Evolutionary conservation across 139 green algal genomes (phyloP), one percentile per base, ranked within the genome.

Genomic region (Chlorella vulgaris): DNA sequence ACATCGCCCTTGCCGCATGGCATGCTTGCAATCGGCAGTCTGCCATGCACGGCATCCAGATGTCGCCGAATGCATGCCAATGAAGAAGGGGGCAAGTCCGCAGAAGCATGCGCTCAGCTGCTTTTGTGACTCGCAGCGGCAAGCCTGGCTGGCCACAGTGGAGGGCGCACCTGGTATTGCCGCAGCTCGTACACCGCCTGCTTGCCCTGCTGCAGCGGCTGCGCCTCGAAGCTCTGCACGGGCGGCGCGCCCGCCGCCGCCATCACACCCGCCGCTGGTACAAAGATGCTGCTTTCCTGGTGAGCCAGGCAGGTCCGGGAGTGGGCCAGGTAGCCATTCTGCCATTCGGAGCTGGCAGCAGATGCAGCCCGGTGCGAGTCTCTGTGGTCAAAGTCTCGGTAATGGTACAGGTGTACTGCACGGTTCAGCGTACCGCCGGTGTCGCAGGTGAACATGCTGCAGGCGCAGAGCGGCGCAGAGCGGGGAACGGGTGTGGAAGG

Each of bases 111-210:
- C n/a, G n/a, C n/a, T n/a, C n/a, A n/a, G n/a, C n/a, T n/a, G n/a
- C n/a, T n/a, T n/a, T n/a, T n/a, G n/a, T n/a, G n/a, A n/a, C n/a
- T n/a, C n/a, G n/a, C n/a, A n/a, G n/a, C n/a, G n/a, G n/a, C n/a
- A n/a, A n/a, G n/a, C n/a, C n/a, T n/a, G n/a, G n/a, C n/a, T n/a
- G n/a, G n/a, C n/a, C n/a, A 15, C 47, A 55, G 47, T 55, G 47
- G 15, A 15, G 13, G 47, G 47, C 38, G 8, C 31, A 81, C 61
- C 87, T 95, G 91, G 77, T 96, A 96, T 22, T 87, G 84, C 22
- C 92, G 84, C 73, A 91, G 60, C 86, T 95, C 92, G 50, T 94
- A 95, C 78, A 96, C 18, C 0, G 76, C 61, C 62, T 74, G 62
- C 62, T 55, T 69, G 74, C 55, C 74, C 28, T n/a, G 42, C 42